Conservation (phyloP, 192 early-diverging fungal species). For the Coemansia asiatica region DNA sequence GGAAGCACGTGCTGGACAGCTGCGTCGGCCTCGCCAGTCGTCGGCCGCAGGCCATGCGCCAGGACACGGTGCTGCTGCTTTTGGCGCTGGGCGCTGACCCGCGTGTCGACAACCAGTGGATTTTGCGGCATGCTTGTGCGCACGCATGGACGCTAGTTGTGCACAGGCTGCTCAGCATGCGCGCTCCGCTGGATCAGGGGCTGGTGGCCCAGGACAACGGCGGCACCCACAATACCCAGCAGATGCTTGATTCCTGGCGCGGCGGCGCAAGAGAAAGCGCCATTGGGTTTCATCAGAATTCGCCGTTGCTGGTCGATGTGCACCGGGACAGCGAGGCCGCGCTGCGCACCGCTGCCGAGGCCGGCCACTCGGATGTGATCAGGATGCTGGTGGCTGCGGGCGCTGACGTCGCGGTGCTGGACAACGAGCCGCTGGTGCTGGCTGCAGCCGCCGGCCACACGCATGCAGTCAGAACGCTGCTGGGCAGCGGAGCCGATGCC, state of each 20-base stretch:
- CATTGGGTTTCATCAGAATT: neutral
- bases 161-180: constrained; percentile 26
- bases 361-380: constrained; percentile 23
- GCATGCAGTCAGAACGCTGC: constrained; percentile 16
- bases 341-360: constrained; percentile 31
- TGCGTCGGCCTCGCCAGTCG: constrained; percentile 30
- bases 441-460: constrained; percentile 28
- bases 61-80: constrained; percentile 45
- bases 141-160: constrained; percentile 36
- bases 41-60: constrained; percentile 34
- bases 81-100: constrained; percentile 52
- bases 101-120: constrained; percentile 50
- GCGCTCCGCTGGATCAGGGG: neutral
- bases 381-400: constrained; percentile 27
- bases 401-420: constrained; percentile 19
- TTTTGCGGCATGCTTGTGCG: constrained; percentile 44
- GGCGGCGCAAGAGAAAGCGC: constrained; percentile 9
- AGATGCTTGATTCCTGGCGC: constrained; percentile 33
- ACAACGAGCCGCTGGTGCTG: constrained; percentile 39
- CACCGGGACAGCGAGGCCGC: constrained; percentile 35
- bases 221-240: neutral
- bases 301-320: constrained; percentile 25
- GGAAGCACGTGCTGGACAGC: constrained; percentile 36
- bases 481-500: constrained; percentile 31
- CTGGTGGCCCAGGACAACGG: neutral